Evolutionary conservation across 495 filamentous ascomycete species (phyloP), one percentile per base, ranked within the genome.

Genomic region (Penicillium angulare): DNA sequence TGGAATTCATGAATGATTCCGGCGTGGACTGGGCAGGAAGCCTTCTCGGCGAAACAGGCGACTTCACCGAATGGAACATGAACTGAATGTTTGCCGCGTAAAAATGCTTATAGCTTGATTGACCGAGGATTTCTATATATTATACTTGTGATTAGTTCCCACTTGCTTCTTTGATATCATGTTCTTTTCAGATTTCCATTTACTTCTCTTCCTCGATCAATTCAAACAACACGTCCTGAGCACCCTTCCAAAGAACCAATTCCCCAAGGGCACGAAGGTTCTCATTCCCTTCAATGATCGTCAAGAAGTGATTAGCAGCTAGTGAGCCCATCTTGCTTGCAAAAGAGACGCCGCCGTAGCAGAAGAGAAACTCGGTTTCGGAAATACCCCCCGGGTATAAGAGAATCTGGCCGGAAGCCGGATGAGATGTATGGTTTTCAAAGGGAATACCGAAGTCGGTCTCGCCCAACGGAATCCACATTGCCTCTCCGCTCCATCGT

Each of bases 401-500:
- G 3, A 65, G 43, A 35, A 65, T 52, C 21, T 65, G 49, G 6
- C 61, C 61, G 0, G 61, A 18, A 22, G 49, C 47, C 10, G 61
- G 61, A 43, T 65, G 59, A 7, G 61, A 34, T 7, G 61, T 65
- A 38, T 65, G 58, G 16, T 65, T 65, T 17, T 65, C 61, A 24
- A 56, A 62, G 0, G 58, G 53, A 10, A 65, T 27, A 3, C 48
- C 55, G n/a, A 65, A 65, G 17, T 62, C 29, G 5, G 55, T 59
- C 26, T 65, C 55, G 6, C 61, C 59, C 17, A 65, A 35, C 13
- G 61, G 61, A 43, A 65, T 61, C 61, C 59, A 65, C 47, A 65
- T 44, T 3, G 34, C 59, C 39, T 65, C 59, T 13, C 61, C 61
- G 9, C 55, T 59, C 61, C 61, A 62, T 23, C 61, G 61, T 3